Conservation (phyloP, 2,329 filamentous ascomycete genomes). For the Colletotrichum lentis region DNA sequence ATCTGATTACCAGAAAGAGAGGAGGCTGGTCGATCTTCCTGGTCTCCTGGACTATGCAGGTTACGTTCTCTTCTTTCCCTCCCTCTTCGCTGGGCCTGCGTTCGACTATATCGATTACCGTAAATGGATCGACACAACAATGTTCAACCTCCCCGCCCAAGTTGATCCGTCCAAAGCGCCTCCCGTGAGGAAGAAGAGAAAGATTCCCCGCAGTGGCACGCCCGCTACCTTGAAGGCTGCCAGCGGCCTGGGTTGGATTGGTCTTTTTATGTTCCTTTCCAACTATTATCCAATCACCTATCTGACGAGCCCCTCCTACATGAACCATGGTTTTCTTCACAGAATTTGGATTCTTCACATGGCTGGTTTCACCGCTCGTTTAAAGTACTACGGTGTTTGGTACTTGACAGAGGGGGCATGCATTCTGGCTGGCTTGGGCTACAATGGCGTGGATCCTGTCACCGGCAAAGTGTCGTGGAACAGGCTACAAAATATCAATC, state of each 20-base stretch:
- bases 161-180: conserved; percentile 87
- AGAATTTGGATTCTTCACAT: conserved; percentile 84
- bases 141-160: conserved; percentile 86
- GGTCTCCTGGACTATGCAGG: conserved; percentile 81
- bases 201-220: conserved; percentile 88
- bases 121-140: conserved; percentile 89
- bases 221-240: conserved; percentile 82
- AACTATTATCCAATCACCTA: conserved; percentile 70
- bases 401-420: conserved; percentile 91
- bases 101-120: conserved; percentile 96
- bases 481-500: conserved; percentile 86
- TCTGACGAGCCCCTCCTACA: conserved; percentile 71
- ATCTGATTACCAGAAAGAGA: conserved; percentile 86
- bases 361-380: conserved; percentile 80
- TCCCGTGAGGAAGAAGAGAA: conserved; percentile 86
- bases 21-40: conserved; percentile 79
- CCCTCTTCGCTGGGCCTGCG: conserved; percentile 85
- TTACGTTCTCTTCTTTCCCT: conserved; percentile 95
- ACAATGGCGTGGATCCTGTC: conserved; percentile 86
- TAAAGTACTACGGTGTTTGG: conserved; percentile 99
- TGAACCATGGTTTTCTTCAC: conserved; percentile 72
- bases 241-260: conserved; percentile 80
- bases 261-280: conserved; percentile 77
- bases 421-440: conserved; percentile 91
- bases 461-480: conserved; percentile 89